Conservation (phyloP, 352 stramenopile species). For the Globisporangium camurandrum region DNA sequence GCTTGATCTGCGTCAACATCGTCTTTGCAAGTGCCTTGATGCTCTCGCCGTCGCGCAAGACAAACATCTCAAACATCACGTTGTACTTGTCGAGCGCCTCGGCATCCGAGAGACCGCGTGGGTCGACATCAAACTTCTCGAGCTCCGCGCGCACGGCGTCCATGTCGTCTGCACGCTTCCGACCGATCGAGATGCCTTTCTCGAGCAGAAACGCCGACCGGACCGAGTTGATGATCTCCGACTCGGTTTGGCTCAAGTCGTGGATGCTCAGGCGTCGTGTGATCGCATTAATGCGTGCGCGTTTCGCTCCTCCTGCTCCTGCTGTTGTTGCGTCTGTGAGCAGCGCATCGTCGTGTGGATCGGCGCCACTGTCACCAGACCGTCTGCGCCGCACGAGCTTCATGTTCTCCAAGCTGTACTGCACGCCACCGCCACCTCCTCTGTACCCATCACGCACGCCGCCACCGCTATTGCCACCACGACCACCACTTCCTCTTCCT, state of each 20-base stretch:
- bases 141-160: constrained; percentile 35
- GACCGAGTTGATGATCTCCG: constrained; percentile 43
- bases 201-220: constrained; percentile 60
- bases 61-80: constrained; percentile 52
- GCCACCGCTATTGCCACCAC: constrained; percentile 8
- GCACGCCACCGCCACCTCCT: too few relatives aligned
- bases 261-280: constrained; percentile 28
- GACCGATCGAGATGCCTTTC: constrained; percentile 57
- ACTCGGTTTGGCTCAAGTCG: constrained; percentile 42
- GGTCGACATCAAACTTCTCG: constrained; percentile 48
- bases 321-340: too few relatives aligned
- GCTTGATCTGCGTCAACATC: constrained; percentile 60
- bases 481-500: too few relatives aligned
- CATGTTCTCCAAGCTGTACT: constrained; percentile 33
- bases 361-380: neutral
- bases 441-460: constrained; percentile 18
- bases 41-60: constrained; percentile 62
- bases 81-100: constrained; percentile 36
- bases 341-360: too few relatives aligned
- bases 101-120: constrained; percentile 5
- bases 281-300: too few relatives aligned
- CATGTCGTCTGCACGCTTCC: constrained; percentile 30
- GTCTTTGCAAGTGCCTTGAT: constrained; percentile 43
- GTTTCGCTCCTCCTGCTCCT: too few relatives aligned
- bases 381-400: constrained; percentile 11